A percentile compares a stretch with the other conserved stretches of the same genome.
These are phyloP conservation scores for Paramarasmius palmivorus DNA, from an alignment of 1,284 basidiomycete species.

Conservation along the genomic window DNA sequence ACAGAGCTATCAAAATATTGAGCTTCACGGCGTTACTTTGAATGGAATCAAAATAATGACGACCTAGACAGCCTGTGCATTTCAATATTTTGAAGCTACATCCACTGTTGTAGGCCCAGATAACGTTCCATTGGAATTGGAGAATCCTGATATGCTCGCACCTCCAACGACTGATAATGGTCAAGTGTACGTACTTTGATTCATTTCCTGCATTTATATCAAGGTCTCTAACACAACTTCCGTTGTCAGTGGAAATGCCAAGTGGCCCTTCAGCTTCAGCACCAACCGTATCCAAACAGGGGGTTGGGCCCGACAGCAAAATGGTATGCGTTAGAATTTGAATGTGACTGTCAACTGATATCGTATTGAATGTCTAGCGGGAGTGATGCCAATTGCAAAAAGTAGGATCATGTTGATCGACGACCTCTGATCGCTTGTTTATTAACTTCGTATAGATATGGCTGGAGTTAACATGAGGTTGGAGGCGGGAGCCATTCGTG, in stretches of 20 bases:
- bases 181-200: slow-evolving; percentile 41
- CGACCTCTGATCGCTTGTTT: background rate
- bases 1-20: too few relatives aligned
- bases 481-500: slow-evolving; percentile 62
- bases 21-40: too few relatives aligned
- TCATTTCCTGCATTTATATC: background rate
- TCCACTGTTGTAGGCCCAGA: slow-evolving; percentile 50
- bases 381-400: slow-evolving; percentile 61
- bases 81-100: too few relatives aligned
- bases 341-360: background rate
- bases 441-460: slow-evolving; percentile 38
- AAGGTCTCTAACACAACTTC: background rate
- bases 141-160: slow-evolving; percentile 50
- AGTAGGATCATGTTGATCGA: slow-evolving; percentile 32
- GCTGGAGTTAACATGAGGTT: slow-evolving; percentile 73
- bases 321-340: slow-evolving; percentile 38
- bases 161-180: slow-evolving; percentile 57
- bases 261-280: slow-evolving; percentile 72
- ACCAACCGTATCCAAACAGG: slow-evolving; percentile 70
- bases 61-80: too few relatives aligned
- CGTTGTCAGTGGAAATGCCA: slow-evolving; percentile 50
- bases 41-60: too few relatives aligned
- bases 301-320: slow-evolving; percentile 75
- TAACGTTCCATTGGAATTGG: slow-evolving; percentile 46
- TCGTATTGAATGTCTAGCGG: slow-evolving; percentile 33